Percentiles rank a stretch among this genome's conserved stretches.
These are phyloP conservation scores for Asterionellopsis glacialis DNA, from an alignment of 108 stramenopile species.

Conservation along the genomic window DNA sequence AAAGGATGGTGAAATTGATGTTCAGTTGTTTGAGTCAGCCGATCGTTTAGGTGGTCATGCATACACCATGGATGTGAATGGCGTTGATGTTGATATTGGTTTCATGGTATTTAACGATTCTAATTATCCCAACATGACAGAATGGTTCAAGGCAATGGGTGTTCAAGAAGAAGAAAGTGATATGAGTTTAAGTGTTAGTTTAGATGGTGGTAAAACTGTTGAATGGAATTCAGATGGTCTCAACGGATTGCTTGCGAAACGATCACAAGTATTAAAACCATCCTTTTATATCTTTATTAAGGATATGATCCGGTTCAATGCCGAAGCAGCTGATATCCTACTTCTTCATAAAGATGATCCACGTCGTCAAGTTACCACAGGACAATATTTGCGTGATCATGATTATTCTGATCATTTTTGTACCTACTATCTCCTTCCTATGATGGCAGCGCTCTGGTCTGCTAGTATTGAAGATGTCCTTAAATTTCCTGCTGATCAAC, in stretches of 20 bases:
- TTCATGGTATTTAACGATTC: slow-evolving; percentile 96
- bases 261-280: slow-evolving; percentile 48
- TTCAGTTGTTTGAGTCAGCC: slow-evolving; percentile 76
- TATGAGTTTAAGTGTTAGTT: slow-evolving; percentile 86
- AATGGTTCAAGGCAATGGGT: slow-evolving; percentile 78
- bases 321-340: slow-evolving; percentile 65
- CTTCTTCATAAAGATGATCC: slow-evolving; percentile 63
- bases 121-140: slow-evolving; percentile 95
- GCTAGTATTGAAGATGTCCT: slow-evolving; percentile 80
- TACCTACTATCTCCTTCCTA: slow-evolving; percentile 85
- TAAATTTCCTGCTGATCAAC: slow-evolving; percentile 71
- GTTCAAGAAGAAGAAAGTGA: slow-evolving; percentile 66
- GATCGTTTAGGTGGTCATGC: slow-evolving; percentile 87
- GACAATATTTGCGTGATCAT: slow-evolving; percentile 80
- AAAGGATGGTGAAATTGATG: slow-evolving; percentile 35
- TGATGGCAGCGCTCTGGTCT: slow-evolving; percentile 94
- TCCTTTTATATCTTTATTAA: slow-evolving; percentile 73
- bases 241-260: slow-evolving; percentile 66
- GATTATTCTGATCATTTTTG: slow-evolving; percentile 77
- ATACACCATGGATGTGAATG: slow-evolving; percentile 56
- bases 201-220: slow-evolving; percentile 72
- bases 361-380: slow-evolving; percentile 58
- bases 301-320: slow-evolving; percentile 87
- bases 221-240: slow-evolving; percentile 86
- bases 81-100: slow-evolving; percentile 87